Base-by-base conservation (phyloP, 2,329 filamentous ascomycete genomes). In the Aspergillus hiratsukae region DNA sequence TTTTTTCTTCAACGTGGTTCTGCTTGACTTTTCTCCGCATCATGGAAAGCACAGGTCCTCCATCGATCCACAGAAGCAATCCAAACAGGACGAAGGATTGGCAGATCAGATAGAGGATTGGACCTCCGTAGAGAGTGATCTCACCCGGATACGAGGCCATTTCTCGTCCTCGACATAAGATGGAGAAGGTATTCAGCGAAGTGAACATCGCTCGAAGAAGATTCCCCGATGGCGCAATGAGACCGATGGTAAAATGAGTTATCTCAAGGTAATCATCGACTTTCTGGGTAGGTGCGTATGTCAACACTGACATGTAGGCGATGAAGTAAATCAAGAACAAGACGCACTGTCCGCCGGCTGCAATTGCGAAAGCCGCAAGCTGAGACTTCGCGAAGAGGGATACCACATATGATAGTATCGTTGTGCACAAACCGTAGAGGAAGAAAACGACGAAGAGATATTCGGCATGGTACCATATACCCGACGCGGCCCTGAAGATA, bases 361-460 rank as follows among this genome's bases (percentile, higher is more conserved):
- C 85, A 69, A 93, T 88, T 0, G 91, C 92, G 70, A 94, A 97
- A 0, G 91, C 86, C 4, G 89, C 87, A 5, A 96, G 80, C 71
- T 95, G 91, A 31, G 88, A 91, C 51, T 82, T 84, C 35, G 87
- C 84, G 65, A 91, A 88, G 0, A 96, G 82, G 0, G 91, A 96
- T 45, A 96, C 81, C 40, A 93, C 78, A 71, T 97, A 97, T 2
- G 88, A 83, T 52, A 92, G 78, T 3, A 96, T 76, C 3, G 84
- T 90, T 0, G 91, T 88, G 0, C 89, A 85, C 5, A 96, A 74
- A 0, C 91, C 91, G 69, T 93, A 96, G 0, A 96, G 81, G 55
- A 88, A 82, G 61, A 96, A 85, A 41, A 95, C 80, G 11, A 93
- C 73, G 69, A 95, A 96, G 9, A 97, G 76, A 68, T 95, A 96